These are phyloP conservation scores for Pholiota adiposa DNA, from an alignment of 1,284 basidiomycete genomes.

Conservation along the genomic window DNA sequence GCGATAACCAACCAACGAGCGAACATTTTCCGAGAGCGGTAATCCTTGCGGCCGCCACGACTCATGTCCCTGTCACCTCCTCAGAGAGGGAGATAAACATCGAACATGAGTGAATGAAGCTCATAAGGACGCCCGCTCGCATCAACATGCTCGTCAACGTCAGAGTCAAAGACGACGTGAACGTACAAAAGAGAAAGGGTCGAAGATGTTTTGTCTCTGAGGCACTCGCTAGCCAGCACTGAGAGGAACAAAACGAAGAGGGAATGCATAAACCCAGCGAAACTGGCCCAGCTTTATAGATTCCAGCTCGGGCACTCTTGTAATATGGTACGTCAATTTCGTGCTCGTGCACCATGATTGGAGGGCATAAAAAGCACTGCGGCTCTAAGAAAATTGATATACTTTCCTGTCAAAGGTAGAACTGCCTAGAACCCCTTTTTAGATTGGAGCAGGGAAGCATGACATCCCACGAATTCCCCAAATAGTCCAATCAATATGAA, in stretches of 20 bases:
- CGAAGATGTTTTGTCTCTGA: background rate
- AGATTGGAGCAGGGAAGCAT: background rate
- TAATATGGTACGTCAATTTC: background rate
- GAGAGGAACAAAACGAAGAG: background rate
- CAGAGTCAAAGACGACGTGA: background rate
- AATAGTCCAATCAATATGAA: background rate
- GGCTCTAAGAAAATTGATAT: background rate
- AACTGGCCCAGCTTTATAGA: background rate
- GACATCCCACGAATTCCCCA: background rate
- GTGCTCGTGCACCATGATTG: background rate
- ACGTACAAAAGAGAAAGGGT: background rate
- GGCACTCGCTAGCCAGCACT: background rate
- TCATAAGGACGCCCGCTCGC: slow-evolving; percentile 30
- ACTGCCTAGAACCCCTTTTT: background rate
- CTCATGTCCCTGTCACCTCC: slow-evolving; percentile 25
- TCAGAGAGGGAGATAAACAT: slow-evolving; percentile 17
- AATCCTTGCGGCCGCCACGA: slow-evolving; percentile 45
- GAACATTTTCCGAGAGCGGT: slow-evolving; percentile 25
- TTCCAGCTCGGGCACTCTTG: background rate
- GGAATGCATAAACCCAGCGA: background rate
- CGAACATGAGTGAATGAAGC: slow-evolving; percentile 30
- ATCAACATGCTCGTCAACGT: background rate
- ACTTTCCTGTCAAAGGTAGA: background rate
- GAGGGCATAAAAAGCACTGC: background rate
- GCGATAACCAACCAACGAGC: background rate